Evolutionary conservation across 306 rosid genomes (phyloP).

Genomic region (Hippophae rhamnoides): DNA sequence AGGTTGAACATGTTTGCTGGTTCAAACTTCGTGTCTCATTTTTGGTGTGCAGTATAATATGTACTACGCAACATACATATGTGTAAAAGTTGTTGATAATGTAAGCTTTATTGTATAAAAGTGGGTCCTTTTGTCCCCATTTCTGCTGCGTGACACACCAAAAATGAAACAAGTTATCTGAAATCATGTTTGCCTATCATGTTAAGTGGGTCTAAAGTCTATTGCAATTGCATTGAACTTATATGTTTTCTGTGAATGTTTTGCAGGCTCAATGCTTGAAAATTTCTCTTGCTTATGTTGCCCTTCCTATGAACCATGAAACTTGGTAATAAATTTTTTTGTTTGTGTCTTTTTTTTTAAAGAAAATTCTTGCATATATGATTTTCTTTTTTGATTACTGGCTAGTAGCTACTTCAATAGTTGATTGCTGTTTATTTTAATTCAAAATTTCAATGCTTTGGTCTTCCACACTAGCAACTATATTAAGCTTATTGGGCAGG

Average conservation of each 20-base stretch:
- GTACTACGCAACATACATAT: no score
- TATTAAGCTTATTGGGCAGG: no score
- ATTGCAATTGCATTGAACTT: slow-evolving; percentile 9
- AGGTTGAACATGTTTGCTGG: slow-evolving; percentile 6
- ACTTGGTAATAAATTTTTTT: slow-evolving; percentile 44
- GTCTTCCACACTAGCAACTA: no score
- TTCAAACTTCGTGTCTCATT: no score
- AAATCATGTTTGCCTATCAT: no score
- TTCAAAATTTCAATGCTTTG: no score
- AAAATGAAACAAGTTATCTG: no score
- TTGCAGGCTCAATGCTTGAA: slow-evolving; percentile 30
- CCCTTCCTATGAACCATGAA: slow-evolving; percentile 44
- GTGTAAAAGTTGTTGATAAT: no score
- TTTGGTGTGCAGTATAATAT: no score
- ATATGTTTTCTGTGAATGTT: slow-evolving; percentile 15
- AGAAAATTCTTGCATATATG: neutral
- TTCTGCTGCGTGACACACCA: no score
- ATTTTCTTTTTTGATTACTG: neutral
- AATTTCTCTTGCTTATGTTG: slow-evolving; percentile 10
- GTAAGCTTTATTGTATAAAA: no score
- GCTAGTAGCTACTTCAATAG: neutral
- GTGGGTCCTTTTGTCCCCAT: no score
- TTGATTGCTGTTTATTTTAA: neutral
- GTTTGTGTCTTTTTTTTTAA: slow-evolving; percentile 3
- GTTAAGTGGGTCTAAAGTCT: neutral